Percentiles rank a stretch among this genome's conserved stretches.
Evolutionary conservation across 768 basidiomycete genomes (phyloP).

Genomic region (Boletus fagicola): DNA sequence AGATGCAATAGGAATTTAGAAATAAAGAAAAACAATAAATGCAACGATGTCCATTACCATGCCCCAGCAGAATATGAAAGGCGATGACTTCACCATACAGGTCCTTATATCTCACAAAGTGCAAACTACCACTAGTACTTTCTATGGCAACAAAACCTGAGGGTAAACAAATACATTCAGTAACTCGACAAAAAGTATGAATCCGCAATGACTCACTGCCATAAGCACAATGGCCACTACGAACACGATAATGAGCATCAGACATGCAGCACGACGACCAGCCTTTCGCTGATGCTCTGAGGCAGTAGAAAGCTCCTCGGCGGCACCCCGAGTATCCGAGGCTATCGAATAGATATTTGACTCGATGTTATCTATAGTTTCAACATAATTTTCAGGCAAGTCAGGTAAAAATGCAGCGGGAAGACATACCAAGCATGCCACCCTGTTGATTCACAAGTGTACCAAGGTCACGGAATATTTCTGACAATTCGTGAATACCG

Average conservation of each 20-base stretch:
- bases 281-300: conserved; percentile 94
- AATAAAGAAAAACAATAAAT: conserved; percentile 27
- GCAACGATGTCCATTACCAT: conserved; percentile 15
- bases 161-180: neutral
- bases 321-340: conserved; percentile 76
- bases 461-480: conserved; percentile 95
- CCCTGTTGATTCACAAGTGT: conserved; percentile 95
- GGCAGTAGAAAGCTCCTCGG: conserved; percentile 84
- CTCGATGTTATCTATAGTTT: conserved; percentile 83
- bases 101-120: conserved; percentile 1
- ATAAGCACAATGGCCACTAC: conserved; percentile 88
- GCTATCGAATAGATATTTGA: conserved; percentile 87
- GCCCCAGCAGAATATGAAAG: conserved; percentile 4
- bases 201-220: conserved; percentile 61
- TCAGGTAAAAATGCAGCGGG: neutral
- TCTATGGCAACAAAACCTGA: conserved; percentile 29
- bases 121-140: neutral
- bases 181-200: neutral
- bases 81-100: conserved; percentile 7
- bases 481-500: conserved; percentile 92
- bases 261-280: conserved; percentile 83
- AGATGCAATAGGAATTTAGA: conserved; percentile 20
- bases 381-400: neutral
- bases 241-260: conserved; percentile 83
- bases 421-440: conserved; percentile 78